phyloP scores from a whole-genome alignment of 306 rosid genomes.

The peach (Prunus persica) region Prunus_persica_NCBIv2 NC_034009.1:14168001-14168500 shows the following conservation, averaged over 20 bases:
- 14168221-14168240: not conserved
- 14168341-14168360: slow-evolving; percentile 57
- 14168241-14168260: not conserved
- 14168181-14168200: not conserved
- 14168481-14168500: too few species aligned
- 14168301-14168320: slow-evolving; percentile 52
- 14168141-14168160: not conserved
- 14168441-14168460: slow-evolving; percentile 47
- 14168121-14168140: not conserved
- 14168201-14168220: too few species aligned
- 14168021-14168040: slow-evolving; percentile 28
- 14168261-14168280: not conserved
- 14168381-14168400: slow-evolving; percentile 51
- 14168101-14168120: not conserved
- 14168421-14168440: slow-evolving; percentile 52
- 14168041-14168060: slow-evolving; percentile 28
- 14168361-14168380: slow-evolving; percentile 51
- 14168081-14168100: slow-evolving; percentile 23
- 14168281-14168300: slow-evolving; percentile 66
- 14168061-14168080: slow-evolving; percentile 34
- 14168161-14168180: not conserved
- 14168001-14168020: slow-evolving; percentile 39
- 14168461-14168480: too few species aligned
- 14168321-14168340: slow-evolving; percentile 55
- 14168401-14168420: slow-evolving; percentile 31